Evolutionary conservation across 805 yeast species (phyloP).

Genomic region (Candida namnaoensis): DNA sequence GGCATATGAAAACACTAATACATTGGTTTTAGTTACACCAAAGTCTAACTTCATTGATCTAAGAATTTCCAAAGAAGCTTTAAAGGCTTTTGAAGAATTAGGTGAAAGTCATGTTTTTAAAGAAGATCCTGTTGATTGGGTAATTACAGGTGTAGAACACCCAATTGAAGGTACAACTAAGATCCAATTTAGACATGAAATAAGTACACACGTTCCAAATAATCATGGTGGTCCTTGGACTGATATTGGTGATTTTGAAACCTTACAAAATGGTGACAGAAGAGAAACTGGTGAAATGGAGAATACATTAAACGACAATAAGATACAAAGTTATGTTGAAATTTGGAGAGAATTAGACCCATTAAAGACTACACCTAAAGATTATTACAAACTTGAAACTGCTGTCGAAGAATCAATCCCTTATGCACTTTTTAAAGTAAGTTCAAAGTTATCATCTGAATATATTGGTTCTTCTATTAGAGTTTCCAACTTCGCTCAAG

Average conservation of each 20-base stretch:
- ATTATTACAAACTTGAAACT: neutral
- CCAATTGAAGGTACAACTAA: neutral
- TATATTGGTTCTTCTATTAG: neutral
- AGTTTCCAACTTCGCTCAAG: neutral
- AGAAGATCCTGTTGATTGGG: slow-evolving; percentile 11
- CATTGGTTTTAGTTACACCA: slow-evolving; percentile 36
- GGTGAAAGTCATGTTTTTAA: too few relatives aligned
- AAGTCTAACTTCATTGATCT: slow-evolving; percentile 34
- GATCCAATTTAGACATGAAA: slow-evolving; percentile 1
- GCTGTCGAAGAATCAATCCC: too few relatives aligned
- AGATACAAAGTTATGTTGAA: slow-evolving; percentile 33
- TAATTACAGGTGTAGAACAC: slow-evolving; percentile 17
- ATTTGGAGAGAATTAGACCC: slow-evolving; percentile 40
- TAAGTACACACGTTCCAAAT: neutral
- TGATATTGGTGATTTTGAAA: slow-evolving; percentile 35
- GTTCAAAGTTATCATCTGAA: neutral
- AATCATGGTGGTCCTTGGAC: slow-evolving; percentile 2
- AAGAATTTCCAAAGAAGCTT: slow-evolving; percentile 13
- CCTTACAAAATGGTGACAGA: slow-evolving; percentile 27
- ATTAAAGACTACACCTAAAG: slow-evolving; percentile 15
- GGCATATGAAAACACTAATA: slow-evolving; percentile 31
- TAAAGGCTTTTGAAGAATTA: neutral
- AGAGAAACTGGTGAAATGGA: slow-evolving; percentile 39
- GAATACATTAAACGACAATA: slow-evolving; percentile 29
- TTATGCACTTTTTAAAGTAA: neutral